These are phyloP conservation scores for Boletus rubescentipes DNA, from an alignment of 768 basidiomycete genomes.

Conservation along the genomic window DNA sequence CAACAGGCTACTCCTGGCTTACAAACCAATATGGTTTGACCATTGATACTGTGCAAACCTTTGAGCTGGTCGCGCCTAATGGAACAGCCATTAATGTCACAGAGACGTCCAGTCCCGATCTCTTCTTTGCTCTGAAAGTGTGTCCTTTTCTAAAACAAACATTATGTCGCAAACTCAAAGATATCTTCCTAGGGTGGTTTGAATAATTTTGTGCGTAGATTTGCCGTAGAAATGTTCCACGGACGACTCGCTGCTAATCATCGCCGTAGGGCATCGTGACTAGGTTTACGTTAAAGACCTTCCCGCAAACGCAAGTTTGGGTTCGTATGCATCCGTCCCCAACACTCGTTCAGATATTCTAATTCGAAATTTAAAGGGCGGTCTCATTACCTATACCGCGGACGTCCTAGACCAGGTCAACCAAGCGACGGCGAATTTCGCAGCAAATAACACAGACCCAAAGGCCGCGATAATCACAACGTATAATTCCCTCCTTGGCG, in stretches of 20 bases:
- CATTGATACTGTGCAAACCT: slow-evolving; percentile 52
- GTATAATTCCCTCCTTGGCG: slow-evolving; percentile 31
- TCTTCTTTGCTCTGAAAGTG: slow-evolving; percentile 49
- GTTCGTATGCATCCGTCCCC: slow-evolving; percentile 34
- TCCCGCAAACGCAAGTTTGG: slow-evolving; percentile 60
- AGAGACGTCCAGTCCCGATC: slow-evolving; percentile 33
- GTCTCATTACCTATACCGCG: slow-evolving; percentile 37
- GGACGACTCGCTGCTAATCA: background rate
- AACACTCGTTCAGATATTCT: background rate
- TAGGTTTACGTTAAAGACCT: slow-evolving; percentile 50
- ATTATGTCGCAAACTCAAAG: background rate
- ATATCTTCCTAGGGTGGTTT: slow-evolving; percentile 46
- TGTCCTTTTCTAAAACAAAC: background rate
- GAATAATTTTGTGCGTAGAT: slow-evolving; percentile 54
- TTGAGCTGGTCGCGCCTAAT: slow-evolving; percentile 50
- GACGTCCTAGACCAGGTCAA: slow-evolving; percentile 11
- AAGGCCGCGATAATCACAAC: slow-evolving; percentile 41
- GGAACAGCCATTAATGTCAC: slow-evolving; percentile 42
- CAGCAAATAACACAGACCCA: slow-evolving; percentile 16
- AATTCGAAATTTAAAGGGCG: slow-evolving; percentile 40
- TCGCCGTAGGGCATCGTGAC: slow-evolving; percentile 54
- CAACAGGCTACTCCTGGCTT: slow-evolving; percentile 39
- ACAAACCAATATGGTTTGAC: slow-evolving; percentile 63
- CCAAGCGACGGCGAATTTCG: slow-evolving; percentile 22
- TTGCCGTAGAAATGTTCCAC: background rate